Evolutionary conservation across 352 stramenopile species (phyloP), one percentile per base, ranked within the genome.

Genomic region (Nothophytophthora sp.): DNA sequence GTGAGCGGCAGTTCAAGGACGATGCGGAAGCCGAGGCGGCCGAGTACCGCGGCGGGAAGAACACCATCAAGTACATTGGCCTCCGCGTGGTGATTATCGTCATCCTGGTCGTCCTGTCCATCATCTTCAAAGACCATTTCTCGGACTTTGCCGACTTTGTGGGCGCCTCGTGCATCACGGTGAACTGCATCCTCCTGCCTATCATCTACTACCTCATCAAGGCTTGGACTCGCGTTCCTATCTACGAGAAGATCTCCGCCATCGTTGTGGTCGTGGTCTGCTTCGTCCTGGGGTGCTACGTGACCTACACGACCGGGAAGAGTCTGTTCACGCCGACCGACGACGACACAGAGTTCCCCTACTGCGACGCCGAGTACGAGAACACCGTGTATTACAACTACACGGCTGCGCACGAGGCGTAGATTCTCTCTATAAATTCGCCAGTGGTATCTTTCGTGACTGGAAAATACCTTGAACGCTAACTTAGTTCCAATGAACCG

Each of bases 161-260:
- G 9, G 59, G 63, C 11, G 59, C 63, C 1, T 70, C 63, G 23
- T 50, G 56, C 19, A 68, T 67, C 27, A 63, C 54, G n/a, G 32
- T 67, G 9, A 62, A 55, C 54, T 70, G 45, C 35, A 73, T 73
- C 34, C 22, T 73, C 8, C 25, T 73, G 16, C 63, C 63, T 20
- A 59, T 66, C 25, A 38, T 68, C 20, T 68, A 54, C 32, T 64
- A 65, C 40, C 39, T 60, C 35, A 50, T 55, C 27, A 54, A 50
- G 35, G 19, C 55, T 7, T 60, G 49, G 35, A 25, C 16, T 8
- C 36, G 27, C n/a, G 12, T 47, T 20, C 35, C 19, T 27, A 48
- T 46, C 34, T 45, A 49, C 8, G 58, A 74, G 53, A 61, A 71
- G 48, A 67, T 73, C 42, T 45, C 42, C 20, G 10, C 53, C 20